phyloP scores from a whole-genome alignment of 164 flowering plant genomes.

The Vitis labrusca region DNA sequence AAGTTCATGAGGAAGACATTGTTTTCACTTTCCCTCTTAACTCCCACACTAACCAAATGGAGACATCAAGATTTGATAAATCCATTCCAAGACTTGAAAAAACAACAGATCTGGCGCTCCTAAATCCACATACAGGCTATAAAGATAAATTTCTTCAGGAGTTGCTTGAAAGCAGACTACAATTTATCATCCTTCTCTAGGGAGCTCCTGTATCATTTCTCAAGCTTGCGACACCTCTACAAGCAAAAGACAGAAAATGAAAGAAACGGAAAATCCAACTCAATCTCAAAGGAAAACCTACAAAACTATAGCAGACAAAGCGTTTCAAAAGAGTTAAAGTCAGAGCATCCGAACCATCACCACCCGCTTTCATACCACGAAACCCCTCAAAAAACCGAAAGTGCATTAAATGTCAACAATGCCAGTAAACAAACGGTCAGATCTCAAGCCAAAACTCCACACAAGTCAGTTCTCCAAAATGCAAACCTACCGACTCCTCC shows the following conservation, averaged over 20 bases:
- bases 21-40: too few relatives aligned
- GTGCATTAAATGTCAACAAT: conserved; percentile 3
- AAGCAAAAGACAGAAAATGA: not conserved
- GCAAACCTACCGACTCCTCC: not conserved
- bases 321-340: not conserved
- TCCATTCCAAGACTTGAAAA: too few relatives aligned
- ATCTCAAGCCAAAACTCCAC: not conserved
- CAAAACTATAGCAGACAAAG: not conserved
- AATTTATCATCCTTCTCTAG: too few relatives aligned
- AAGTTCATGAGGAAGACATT: too few relatives aligned
- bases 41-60: too few relatives aligned
- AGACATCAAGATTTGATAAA: too few relatives aligned
- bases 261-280: not conserved
- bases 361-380: not conserved
- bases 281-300: not conserved
- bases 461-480: not conserved
- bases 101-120: too few relatives aligned
- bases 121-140: too few relatives aligned
- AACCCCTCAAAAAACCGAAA: not conserved
- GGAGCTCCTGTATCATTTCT: not conserved
- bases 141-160: too few relatives aligned
- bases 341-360: not conserved
- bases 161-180: too few relatives aligned
- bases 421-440: conserved; percentile 4
- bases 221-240: not conserved